Conservation (phyloP, 371 early-diverging fungal species). For the Mucor piriformis region DNA sequence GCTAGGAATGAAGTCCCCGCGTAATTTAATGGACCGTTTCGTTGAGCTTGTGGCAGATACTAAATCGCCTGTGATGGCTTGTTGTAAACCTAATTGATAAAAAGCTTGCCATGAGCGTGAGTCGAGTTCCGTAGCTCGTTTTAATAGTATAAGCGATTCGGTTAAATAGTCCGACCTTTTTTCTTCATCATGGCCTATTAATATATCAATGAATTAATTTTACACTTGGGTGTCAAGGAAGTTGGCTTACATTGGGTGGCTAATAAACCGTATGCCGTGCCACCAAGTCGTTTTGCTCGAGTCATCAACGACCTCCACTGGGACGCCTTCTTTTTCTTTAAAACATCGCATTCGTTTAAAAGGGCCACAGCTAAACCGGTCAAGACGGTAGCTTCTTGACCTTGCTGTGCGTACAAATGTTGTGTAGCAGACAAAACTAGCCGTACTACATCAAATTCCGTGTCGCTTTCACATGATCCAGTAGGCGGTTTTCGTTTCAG, state of each 20-base stretch:
- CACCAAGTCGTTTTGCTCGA: slow-evolving; percentile 11
- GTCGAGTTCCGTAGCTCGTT: slow-evolving; percentile 53
- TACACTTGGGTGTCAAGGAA: too few species aligned
- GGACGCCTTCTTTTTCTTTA: slow-evolving; percentile 19
- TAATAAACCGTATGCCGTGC: slow-evolving; percentile 13
- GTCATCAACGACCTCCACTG: slow-evolving; percentile 23
- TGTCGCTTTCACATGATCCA: slow-evolving; percentile 26
- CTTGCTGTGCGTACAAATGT: slow-evolving; percentile 3
- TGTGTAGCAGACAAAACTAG: slow-evolving; percentile 4
- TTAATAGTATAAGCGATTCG: slow-evolving; percentile 61
- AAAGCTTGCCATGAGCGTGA: slow-evolving; percentile 58
- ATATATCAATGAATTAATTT: not conserved
- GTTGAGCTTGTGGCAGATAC: slow-evolving; percentile 59
- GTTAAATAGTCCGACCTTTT: slow-evolving; percentile 61
- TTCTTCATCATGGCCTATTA: slow-evolving; percentile 54
- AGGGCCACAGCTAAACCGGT: slow-evolving; percentile 10
- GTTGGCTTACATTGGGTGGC: slow-evolving; percentile 25
- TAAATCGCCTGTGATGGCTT: slow-evolving; percentile 78
- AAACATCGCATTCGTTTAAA: slow-evolving; percentile 18
- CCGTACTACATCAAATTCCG: slow-evolving; percentile 23
- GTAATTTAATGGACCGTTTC: slow-evolving; percentile 63
- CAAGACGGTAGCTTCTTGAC: slow-evolving; percentile 6
- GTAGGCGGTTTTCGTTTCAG: slow-evolving; percentile 3
- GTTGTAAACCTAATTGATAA: slow-evolving; percentile 80
- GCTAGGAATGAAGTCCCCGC: slow-evolving; percentile 69